Evolutionary conservation across 371 early-diverging fungal genomes (phyloP), one percentile per base, ranked within the genome.

Genomic region (Mycotypha africana): DNA sequence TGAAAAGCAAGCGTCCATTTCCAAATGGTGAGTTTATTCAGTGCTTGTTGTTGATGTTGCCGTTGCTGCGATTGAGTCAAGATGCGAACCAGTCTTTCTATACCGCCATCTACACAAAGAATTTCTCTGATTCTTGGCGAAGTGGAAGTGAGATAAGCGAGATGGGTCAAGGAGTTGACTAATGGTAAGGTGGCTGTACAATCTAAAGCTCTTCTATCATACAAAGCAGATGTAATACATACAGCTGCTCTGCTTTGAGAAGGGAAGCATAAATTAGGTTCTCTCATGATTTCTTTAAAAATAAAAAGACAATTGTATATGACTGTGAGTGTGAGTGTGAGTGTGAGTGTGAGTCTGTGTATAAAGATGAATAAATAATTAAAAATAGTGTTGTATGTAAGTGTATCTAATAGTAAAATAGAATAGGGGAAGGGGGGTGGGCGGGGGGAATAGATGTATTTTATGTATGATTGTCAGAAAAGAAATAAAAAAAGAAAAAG

Each of bases 161-260:
- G 82, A 70, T 93, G 87, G 47, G 86, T 87, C 15, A 95, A 78
- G 17, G 92, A 91, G 54, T 85, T 88, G 56, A 89, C 81, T 42
- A 95, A 78, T 25, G 93, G 87, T 51, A 89, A 67, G 35, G 83
- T 82, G 50, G 91, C 89, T 21, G 93, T 87, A 66, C 91, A 89
- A 60, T 91, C 90, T 19, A 95, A 69, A 12, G 93, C 92, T 45
- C 92, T 78, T 55, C 92, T 78, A 71, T 95, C 95, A 67, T 93
- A 93, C 42, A 84, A 76, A 20, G 86, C 79, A 17, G 85, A 81
- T 9, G 87, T 85, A 52, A 92, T 90, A 49, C 83, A 81, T 30
- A 90, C 79, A 31, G 83, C 83, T 23, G 89, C 88, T 67, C 82
- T 82, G 65, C 82, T 86, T 54, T 77, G 78, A 31, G 76, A 56